Conservation (phyloP, 495 filamentous ascomycete genomes). For the Parmelia sp. region DNA sequence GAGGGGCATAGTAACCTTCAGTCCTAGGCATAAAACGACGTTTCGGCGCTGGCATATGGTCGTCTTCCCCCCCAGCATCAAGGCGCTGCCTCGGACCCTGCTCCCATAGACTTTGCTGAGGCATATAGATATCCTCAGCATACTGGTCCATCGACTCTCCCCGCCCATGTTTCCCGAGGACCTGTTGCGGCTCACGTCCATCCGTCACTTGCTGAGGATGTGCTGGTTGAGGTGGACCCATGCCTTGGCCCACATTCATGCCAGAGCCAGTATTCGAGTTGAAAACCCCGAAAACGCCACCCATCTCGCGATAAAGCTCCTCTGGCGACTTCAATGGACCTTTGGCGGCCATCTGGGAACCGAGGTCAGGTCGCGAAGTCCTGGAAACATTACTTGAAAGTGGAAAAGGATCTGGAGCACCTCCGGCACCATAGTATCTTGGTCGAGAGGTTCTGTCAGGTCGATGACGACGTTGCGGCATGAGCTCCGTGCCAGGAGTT, state of each 20-base stretch:
- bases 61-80: not conserved
- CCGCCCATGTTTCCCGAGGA: not conserved
- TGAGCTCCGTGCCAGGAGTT: not conserved
- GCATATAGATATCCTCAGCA: not conserved
- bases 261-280: not conserved
- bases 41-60: not conserved
- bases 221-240: not conserved
- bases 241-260: not conserved
- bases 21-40: not conserved
- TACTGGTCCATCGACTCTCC: not conserved
- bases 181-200: not conserved
- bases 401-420: not conserved
- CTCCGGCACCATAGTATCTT: not conserved
- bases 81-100: not conserved
- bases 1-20: not conserved
- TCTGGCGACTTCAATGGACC: not conserved
- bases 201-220: not conserved
- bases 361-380: too few species aligned
- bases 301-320: not conserved
- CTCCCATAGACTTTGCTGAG: not conserved
- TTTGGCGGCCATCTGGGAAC: not conserved
- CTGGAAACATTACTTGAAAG: not conserved
- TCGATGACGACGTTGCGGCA: not conserved
- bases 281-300: not conserved
- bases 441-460: not conserved